Conservation (phyloP, 1,139 yeast species). For the Kodamaea suecica region DNA sequence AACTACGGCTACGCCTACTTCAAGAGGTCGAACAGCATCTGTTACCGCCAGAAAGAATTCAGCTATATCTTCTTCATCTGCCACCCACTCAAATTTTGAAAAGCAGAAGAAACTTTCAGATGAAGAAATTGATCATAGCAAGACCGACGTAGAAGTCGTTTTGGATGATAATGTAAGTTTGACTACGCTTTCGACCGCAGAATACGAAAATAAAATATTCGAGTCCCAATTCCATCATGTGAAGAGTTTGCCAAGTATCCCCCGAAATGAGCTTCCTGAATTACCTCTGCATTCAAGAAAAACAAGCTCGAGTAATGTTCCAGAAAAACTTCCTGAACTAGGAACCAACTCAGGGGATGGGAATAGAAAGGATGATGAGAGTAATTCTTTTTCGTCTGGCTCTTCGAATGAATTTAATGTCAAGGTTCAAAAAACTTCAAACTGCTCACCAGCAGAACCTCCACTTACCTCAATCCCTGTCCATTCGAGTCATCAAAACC, state of each 20-base stretch:
- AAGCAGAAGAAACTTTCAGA: neutral
- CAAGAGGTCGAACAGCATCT: no score
- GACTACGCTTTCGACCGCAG: slow-evolving; percentile 47
- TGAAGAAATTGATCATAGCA: neutral
- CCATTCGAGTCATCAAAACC: neutral
- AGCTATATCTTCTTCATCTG: neutral
- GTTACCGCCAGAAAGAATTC: neutral
- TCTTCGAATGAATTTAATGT: neutral
- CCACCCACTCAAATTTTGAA: neutral
- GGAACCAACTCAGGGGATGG: slow-evolving; percentile 1
- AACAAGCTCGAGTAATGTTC: neutral
- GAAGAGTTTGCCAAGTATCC: slow-evolving; percentile 31
- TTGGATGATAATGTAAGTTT: slow-evolving; percentile 36
- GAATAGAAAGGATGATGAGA: neutral
- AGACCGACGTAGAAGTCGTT: slow-evolving; percentile 2
- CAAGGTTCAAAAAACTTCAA: neutral
- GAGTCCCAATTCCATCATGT: slow-evolving; percentile 43
- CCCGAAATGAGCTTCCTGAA: slow-evolving; percentile 8
- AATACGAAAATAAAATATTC: slow-evolving; percentile 54
- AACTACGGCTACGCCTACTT: no score
- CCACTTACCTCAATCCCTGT: slow-evolving; percentile 1
- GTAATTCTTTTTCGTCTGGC: neutral
- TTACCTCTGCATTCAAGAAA: neutral
- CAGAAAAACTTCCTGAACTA: neutral
- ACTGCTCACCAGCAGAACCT: neutral